Percentiles rank a stretch among this genome's conserved stretches.
These are phyloP conservation scores for Mycena crocata DNA, from an alignment of 768 basidiomycete species.

Conservation along the genomic window DNA sequence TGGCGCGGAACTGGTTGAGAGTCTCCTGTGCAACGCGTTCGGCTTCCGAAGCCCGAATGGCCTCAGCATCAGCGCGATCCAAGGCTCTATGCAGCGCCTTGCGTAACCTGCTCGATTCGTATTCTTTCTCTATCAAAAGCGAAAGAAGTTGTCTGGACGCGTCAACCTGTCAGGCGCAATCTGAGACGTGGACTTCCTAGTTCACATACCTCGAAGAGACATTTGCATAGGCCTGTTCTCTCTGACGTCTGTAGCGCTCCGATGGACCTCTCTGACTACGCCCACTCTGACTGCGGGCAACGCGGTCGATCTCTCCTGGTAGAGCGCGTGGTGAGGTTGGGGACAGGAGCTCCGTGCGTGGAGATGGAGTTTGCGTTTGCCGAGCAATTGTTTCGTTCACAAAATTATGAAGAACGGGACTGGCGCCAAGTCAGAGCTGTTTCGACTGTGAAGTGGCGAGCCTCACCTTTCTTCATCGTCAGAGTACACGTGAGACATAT, in stretches of 20 bases:
- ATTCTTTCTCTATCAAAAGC: slow-evolving; percentile 53
- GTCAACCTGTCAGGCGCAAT: no score
- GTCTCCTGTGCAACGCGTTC: slow-evolving; percentile 29
- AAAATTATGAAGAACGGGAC: slow-evolving; percentile 24
- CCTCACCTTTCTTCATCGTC: slow-evolving; percentile 30
- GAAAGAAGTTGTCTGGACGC: slow-evolving; percentile 44
- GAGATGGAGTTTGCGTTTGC: slow-evolving; percentile 36
- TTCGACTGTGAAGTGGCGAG: neutral
- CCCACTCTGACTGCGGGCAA: slow-evolving; percentile 28
- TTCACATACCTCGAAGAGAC: no score
- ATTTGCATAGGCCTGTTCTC: slow-evolving; percentile 47
- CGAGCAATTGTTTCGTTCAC: slow-evolving; percentile 26
- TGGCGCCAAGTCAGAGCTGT: slow-evolving; percentile 1
- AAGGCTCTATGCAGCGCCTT: slow-evolving; percentile 50
- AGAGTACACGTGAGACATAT: slow-evolving; percentile 24
- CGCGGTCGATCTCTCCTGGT: slow-evolving; percentile 7
- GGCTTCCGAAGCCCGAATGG: slow-evolving; percentile 24
- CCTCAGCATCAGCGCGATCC: slow-evolving; percentile 51
- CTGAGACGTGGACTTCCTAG: no score
- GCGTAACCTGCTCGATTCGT: slow-evolving; percentile 53
- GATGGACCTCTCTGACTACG: slow-evolving; percentile 43
- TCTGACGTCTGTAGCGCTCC: slow-evolving; percentile 45
- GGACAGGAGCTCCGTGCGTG: slow-evolving; percentile 31
- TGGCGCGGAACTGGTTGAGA: slow-evolving; percentile 29
- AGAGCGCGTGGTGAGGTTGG: slow-evolving; percentile 16